Evolutionary conservation across 306 rosid genomes (phyloP), one percentile per base, ranked within the genome.

Genomic region (Vicia sativa): DNA sequence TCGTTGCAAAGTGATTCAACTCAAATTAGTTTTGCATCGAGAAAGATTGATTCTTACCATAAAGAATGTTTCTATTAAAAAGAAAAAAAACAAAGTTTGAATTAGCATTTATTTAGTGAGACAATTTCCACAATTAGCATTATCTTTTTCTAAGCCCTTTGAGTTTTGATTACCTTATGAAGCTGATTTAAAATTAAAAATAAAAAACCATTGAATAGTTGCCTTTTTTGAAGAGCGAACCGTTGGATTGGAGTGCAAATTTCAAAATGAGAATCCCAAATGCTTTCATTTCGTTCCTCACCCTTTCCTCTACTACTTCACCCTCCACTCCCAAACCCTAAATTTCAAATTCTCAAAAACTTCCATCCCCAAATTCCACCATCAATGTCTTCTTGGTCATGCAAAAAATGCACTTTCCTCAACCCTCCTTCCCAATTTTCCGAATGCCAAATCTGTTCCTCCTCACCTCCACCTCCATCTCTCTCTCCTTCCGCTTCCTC

Each of bases 371-470:
- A 10, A 70, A 64, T 68, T 42, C 15, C 67, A 64, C 74, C 81
- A 50, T 71, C 81, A 72, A 91, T 88, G 96, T 74, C 87, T 50
- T 91, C 86, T 53, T 92, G 97, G 97, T 41, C 83, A 3, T 92
- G 98, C 86, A 71, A 78, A 28, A 83, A 55, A 35, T 92, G 98
- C 87, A 92, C 98, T 49, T 89, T 89, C 62, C 26, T 83, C 65
- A 92, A 92, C 35, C 77, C 95, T 26, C 80, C 93, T 1, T 81
- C 88, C 2, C 84, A 85, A 62, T 75, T 54, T 18, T 63, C 82
- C 56, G n/a, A 84, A 18, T 92, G 98, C 78, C 73, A 83, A 86
- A 83, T 86, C 75, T 92, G 98, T 65, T 61, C 74, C 0, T 73
- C 87, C 0, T 65, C 92, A 2, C 42, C 88, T 0, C 34, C 85